Evolutionary conservation across 371 early-diverging fungal genomes (phyloP).

Genomic region (Paraphysoderma sedebokerense): DNA sequence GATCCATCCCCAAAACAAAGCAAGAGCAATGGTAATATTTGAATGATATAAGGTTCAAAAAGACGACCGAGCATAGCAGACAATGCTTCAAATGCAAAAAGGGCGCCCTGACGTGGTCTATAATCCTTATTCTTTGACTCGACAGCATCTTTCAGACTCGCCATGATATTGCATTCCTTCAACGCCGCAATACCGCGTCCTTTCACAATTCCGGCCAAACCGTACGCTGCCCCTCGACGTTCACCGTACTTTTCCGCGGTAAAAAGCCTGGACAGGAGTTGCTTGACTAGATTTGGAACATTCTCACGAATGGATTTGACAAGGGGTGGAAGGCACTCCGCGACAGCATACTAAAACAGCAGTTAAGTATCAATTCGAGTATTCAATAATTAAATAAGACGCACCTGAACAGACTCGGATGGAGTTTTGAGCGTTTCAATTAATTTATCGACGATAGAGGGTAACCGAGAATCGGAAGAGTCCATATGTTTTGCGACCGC

Average conservation of each 20-base stretch:
- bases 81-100: constrained; percentile 84
- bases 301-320: constrained; percentile 48
- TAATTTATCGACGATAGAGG: constrained; percentile 62
- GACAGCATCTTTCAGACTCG: constrained; percentile 58
- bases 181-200: constrained; percentile 76
- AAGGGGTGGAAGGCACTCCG: constrained; percentile 85
- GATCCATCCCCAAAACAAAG: constrained; percentile 73
- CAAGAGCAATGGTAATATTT: constrained; percentile 74
- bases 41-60: constrained; percentile 95
- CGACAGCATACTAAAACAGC: too few relatives aligned
- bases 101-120: constrained; percentile 74
- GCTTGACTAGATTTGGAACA: constrained; percentile 36
- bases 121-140: constrained; percentile 51
- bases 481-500: constrained; percentile 75
- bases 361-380: too few relatives aligned
- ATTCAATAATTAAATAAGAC: too few relatives aligned
- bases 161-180: constrained; percentile 68
- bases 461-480: constrained; percentile 48
- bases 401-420: constrained; percentile 86
- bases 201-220: constrained; percentile 88
- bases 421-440: constrained; percentile 83
- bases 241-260: constrained; percentile 62
- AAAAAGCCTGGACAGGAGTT: constrained; percentile 49
- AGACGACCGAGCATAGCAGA: constrained; percentile 68
- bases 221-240: constrained; percentile 90